These are phyloP conservation scores for Talaromyces adpressus DNA, from an alignment of 495 filamentous ascomycete genomes.

Conservation along the genomic window DNA sequence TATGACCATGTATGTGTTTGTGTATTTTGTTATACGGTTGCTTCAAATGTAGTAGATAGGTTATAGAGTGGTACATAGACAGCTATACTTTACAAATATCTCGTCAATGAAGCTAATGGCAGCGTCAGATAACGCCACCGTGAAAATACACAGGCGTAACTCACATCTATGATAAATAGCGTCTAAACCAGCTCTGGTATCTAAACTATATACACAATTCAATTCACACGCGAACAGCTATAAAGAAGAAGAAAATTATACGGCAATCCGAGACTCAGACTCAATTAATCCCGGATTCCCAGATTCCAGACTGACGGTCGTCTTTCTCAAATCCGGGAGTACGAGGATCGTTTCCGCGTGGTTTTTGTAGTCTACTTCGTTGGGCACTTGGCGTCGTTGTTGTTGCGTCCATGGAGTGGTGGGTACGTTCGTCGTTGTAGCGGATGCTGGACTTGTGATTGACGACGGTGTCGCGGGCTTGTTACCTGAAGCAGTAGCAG, in stretches of 20 bases:
- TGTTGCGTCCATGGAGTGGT: background rate
- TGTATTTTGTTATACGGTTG: no score
- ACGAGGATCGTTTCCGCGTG: constrained; percentile 71
- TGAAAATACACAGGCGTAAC: no score
- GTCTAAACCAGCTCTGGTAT: background rate
- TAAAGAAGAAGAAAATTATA: constrained; percentile 2
- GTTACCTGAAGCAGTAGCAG: background rate
- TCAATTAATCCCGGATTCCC: constrained; percentile 60
- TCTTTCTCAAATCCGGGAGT: constrained; percentile 63
- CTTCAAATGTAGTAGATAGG: no score
- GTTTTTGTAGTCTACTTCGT: constrained; percentile 76
- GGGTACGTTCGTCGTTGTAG: background rate
- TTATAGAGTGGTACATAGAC: no score
- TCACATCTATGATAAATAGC: no score
- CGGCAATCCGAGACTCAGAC: constrained; percentile 32
- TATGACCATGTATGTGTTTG: no score
- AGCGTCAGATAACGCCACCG: no score
- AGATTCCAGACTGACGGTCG: constrained; percentile 67
- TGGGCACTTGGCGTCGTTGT: constrained; percentile 40
- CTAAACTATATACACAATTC: background rate
- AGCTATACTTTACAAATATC: no score
- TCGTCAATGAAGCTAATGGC: no score
- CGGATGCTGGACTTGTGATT: background rate
- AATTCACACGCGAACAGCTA: background rate
- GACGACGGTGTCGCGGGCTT: constrained; percentile 8